Evolutionary conservation across 352 stramenopile genomes (phyloP).

Genomic region (Phytophthora pluvialis): DNA sequence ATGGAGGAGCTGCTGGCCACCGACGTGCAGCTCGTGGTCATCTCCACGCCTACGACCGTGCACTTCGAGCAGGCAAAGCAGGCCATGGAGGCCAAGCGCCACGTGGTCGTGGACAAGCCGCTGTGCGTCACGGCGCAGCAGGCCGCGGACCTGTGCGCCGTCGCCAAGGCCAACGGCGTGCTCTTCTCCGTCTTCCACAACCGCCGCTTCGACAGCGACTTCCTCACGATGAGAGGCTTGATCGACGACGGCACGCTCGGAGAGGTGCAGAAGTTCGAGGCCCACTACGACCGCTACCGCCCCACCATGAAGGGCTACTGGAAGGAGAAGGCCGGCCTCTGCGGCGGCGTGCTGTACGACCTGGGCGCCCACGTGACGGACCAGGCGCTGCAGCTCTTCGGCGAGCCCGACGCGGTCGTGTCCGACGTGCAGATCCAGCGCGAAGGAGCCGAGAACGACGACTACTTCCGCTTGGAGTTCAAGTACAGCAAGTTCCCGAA

Average conservation of each 20-base stretch:
- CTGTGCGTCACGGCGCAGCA: conserved; percentile 63
- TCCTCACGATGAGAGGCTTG: conserved; percentile 62
- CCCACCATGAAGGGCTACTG: conserved; percentile 79
- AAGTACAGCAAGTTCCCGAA: conserved; percentile 54
- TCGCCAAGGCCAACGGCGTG: conserved; percentile 57
- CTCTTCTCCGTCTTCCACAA: conserved; percentile 84
- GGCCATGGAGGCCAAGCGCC: conserved; percentile 70
- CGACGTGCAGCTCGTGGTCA: conserved; percentile 69
- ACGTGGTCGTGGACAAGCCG: conserved; percentile 83
- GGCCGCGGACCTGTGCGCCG: conserved; percentile 54
- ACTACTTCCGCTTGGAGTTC: conserved; percentile 79
- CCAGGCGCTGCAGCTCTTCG: conserved; percentile 73
- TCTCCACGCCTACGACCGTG: conserved; percentile 74
- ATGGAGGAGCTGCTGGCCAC: conserved; percentile 73
- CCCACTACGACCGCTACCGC: conserved; percentile 74
- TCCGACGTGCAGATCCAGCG: conserved; percentile 80
- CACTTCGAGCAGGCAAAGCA: conserved; percentile 82
- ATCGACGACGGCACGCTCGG: conserved; percentile 57
- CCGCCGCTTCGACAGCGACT: conserved; percentile 79
- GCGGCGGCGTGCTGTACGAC: conserved; percentile 75
- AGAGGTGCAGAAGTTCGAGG: conserved; percentile 62
- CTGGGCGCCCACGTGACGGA: conserved; percentile 73
- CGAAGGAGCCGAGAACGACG: conserved; percentile 66
- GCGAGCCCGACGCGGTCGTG: conserved; percentile 48
- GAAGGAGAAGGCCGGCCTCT: conserved; percentile 69